Evolutionary conservation across 2,329 filamentous ascomycete species (phyloP).

Genomic region (Colletotrichum ledebouriae): DNA sequence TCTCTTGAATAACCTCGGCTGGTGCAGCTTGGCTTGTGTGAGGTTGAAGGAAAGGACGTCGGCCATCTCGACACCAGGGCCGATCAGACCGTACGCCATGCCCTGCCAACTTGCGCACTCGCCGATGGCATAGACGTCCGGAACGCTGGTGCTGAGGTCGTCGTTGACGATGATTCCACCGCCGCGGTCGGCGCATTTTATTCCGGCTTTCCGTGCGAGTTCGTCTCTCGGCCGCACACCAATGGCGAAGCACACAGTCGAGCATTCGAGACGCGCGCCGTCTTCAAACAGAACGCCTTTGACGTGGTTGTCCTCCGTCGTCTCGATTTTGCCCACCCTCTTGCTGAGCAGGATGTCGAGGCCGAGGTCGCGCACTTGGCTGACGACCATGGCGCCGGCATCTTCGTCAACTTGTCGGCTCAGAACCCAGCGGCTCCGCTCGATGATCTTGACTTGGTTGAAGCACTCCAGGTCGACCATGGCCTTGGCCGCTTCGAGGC

Average conservation of each 20-base stretch:
- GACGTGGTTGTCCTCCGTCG: constrained; percentile 76
- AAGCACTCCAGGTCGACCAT: constrained; percentile 89
- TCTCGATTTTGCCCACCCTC: constrained; percentile 79
- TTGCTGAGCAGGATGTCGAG: constrained; percentile 85
- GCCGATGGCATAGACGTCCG: constrained; percentile 87
- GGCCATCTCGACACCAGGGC: constrained; percentile 92
- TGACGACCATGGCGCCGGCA: constrained; percentile 84
- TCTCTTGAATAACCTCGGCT: constrained; percentile 78
- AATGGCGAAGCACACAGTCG: constrained; percentile 90
- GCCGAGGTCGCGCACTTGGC: constrained; percentile 83
- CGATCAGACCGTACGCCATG: constrained; percentile 90
- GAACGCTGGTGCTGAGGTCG: constrained; percentile 76
- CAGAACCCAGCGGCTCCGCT: constrained; percentile 86
- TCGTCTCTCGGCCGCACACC: constrained; percentile 87
- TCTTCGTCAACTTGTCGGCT: constrained; percentile 86
- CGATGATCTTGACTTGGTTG: constrained; percentile 80
- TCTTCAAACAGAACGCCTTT: constrained; percentile 84
- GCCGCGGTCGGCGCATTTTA: constrained; percentile 78
- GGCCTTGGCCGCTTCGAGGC: constrained; percentile 90
- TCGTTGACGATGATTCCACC: constrained; percentile 81
- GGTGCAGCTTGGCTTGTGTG: constrained; percentile 82
- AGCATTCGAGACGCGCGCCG: constrained; percentile 81
- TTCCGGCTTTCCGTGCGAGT: constrained; percentile 76
- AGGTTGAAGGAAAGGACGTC: constrained; percentile 93
- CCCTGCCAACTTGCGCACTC: constrained; percentile 93